Conservation (phyloP, 345 rosid genomes). For the Reutealis trisperma region DNA sequence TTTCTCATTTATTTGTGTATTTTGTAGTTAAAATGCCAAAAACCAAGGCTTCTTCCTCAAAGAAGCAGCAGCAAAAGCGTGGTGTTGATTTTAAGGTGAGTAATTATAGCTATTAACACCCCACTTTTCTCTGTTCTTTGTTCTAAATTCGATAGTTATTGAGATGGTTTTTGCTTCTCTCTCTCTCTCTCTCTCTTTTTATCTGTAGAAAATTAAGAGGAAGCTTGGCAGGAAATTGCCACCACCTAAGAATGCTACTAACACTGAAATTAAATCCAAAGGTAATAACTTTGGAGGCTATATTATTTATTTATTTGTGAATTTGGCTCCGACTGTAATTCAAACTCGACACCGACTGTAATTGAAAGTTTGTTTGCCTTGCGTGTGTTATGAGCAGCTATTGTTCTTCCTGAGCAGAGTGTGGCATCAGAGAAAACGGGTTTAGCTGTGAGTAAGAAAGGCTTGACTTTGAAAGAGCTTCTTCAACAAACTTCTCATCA, state of each 20-base stretch:
- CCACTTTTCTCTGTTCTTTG: neutral
- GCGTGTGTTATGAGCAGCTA: conserved; percentile 48
- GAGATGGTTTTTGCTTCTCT: neutral
- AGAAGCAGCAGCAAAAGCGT: conserved; percentile 82
- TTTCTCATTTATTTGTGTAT: neutral
- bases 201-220: conserved; percentile 78
- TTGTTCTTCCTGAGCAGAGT: conserved; percentile 89
- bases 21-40: conserved; percentile 49
- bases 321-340: no score
- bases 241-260: conserved; percentile 81
- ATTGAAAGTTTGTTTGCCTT: neutral
- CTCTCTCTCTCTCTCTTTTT: neutral
- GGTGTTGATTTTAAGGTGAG: conserved; percentile 81
- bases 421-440: conserved; percentile 76
- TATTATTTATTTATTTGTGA: neutral
- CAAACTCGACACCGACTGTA: neutral
- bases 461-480: conserved; percentile 84
- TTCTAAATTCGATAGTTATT: neutral
- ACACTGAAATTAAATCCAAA: conserved; percentile 84
- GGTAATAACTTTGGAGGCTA: conserved; percentile 36
- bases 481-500: conserved; percentile 81
- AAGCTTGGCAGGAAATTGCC: conserved; percentile 88
- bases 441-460: conserved; percentile 82
- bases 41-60: conserved; percentile 55
- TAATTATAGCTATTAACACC: neutral